phyloP scores from a whole-genome alignment of 1,284 basidiomycete genomes.

The Microbotryum lychnidis-dioicae region DNA sequence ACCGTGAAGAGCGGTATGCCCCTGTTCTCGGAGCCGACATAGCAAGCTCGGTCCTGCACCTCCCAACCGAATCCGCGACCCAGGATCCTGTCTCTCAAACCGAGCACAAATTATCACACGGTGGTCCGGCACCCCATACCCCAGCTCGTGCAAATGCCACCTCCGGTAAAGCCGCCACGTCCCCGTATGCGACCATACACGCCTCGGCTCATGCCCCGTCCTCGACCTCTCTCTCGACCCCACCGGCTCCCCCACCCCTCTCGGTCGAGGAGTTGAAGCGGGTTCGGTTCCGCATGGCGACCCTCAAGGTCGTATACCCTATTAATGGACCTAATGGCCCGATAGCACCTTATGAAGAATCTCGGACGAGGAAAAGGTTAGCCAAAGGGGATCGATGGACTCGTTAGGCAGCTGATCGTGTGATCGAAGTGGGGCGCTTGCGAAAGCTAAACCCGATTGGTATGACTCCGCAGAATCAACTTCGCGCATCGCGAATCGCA shows the following conservation, averaged over 20 bases:
- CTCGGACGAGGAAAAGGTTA: no score
- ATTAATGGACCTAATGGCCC: conserved; percentile 33
- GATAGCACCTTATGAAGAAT: conserved; percentile 1
- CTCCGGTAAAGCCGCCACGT: neutral
- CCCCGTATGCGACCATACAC: conserved; percentile 7
- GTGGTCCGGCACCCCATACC: conserved; percentile 3
- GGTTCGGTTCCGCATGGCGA: conserved; percentile 36
- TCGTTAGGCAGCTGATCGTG: no score
- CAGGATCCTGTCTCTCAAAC: no score
- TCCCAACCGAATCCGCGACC: no score
- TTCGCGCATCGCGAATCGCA: conserved; percentile 55
- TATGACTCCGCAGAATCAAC: conserved; percentile 50
- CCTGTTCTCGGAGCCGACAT: no score
- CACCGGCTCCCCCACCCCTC: conserved; percentile 15
- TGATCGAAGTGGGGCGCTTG: no score
- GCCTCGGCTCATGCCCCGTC: neutral
- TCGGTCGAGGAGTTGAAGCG: conserved; percentile 31
- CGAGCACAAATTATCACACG: no score
- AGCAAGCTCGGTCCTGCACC: no score
- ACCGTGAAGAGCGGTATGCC: no score
- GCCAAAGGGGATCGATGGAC: no score
- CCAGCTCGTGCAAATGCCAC: neutral
- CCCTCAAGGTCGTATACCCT: conserved; percentile 36
- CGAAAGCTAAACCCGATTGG: conserved; percentile 56
- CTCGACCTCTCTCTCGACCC: neutral